Evolutionary conservation across 2,329 filamentous ascomycete species (phyloP).

Genomic region (Colletotrichum plurivorum): DNA sequence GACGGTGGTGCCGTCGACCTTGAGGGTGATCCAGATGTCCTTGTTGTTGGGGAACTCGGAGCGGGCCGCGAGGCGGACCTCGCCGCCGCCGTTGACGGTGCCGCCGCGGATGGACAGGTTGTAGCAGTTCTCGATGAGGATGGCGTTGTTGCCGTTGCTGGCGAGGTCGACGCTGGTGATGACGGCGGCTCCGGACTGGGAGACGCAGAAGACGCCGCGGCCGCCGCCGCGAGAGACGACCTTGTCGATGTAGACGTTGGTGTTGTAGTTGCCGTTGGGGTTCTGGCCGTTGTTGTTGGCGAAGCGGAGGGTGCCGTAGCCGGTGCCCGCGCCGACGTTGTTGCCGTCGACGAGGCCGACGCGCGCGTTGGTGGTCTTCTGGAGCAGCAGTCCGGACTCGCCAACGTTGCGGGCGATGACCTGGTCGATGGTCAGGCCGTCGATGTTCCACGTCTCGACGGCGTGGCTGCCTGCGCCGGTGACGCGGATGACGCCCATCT

Average conservation of each 20-base stretch:
- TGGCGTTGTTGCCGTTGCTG: constrained; percentile 68
- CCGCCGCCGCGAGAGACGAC: constrained; percentile 70
- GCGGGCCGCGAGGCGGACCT: constrained; percentile 67
- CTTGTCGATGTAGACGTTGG: constrained; percentile 67
- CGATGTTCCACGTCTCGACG: constrained; percentile 73
- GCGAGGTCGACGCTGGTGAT: constrained; percentile 65
- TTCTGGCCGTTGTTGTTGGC: constrained; percentile 69
- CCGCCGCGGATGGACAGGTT: constrained; percentile 65
- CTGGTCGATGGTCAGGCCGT: constrained; percentile 64
- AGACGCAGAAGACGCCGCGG: constrained; percentile 71
- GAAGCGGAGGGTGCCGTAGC: constrained; percentile 70
- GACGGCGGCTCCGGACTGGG: constrained; percentile 66
- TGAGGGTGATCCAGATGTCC: constrained; percentile 64
- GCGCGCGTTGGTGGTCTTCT: constrained; percentile 65
- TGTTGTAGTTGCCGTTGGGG: constrained; percentile 62
- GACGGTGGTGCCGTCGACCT: constrained; percentile 65
- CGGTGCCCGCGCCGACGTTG: constrained; percentile 66
- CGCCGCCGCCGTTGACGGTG: constrained; percentile 67
- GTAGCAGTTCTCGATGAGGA: constrained; percentile 74
- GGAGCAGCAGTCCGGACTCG: constrained; percentile 70
- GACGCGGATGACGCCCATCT: constrained; percentile 66
- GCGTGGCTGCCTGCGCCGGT: constrained; percentile 69
- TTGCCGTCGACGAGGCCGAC: constrained; percentile 70
- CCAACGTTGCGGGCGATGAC: constrained; percentile 69
- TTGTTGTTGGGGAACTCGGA: constrained; percentile 67